Conservation (phyloP, 805 yeast genomes). For the Metschnikowia borealis region DNA sequence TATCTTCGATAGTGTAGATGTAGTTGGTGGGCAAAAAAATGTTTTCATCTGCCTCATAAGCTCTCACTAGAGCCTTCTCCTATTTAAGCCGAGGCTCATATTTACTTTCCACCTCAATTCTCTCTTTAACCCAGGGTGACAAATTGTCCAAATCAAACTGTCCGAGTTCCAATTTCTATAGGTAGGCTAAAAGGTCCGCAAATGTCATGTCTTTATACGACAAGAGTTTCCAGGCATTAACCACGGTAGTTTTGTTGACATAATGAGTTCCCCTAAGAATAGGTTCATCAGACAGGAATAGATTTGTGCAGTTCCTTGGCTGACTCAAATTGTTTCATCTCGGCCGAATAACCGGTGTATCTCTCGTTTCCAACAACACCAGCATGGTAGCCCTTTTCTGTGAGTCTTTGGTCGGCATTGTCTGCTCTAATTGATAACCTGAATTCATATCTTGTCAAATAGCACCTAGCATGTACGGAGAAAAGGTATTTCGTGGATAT, state of each 20-base stretch:
- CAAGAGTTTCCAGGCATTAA: constrained; percentile 66
- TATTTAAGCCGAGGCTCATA: constrained; percentile 76
- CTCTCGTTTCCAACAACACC: constrained; percentile 69
- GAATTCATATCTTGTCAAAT: constrained; percentile 92
- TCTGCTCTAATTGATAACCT: constrained; percentile 87
- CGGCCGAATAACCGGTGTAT: constrained; percentile 44
- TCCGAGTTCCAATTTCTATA: constrained; percentile 21
- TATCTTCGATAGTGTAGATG: constrained; percentile 56
- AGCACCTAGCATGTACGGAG: no score
- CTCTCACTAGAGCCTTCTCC: constrained; percentile 66
- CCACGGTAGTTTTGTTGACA: constrained; percentile 36
- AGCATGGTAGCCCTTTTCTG: constrained; percentile 56
- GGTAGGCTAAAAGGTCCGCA: constrained; percentile 26
- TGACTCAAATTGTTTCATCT: constrained; percentile 41
- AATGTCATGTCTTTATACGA: constrained; percentile 46
- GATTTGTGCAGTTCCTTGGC: constrained; percentile 45
- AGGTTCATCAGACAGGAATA: constrained; percentile 45
- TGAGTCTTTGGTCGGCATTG: constrained; percentile 85
- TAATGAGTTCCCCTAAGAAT: constrained; percentile 43
- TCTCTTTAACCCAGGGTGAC: constrained; percentile 44
- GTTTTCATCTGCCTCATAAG: constrained; percentile 80
- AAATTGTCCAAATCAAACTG: constrained; percentile 22
- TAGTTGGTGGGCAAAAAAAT: constrained; percentile 64
- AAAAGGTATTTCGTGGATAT: no score
- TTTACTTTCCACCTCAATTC: constrained; percentile 73